These are phyloP conservation scores for Nitzschia sp. DNA, from an alignment of 108 stramenopile genomes.

Conservation along the genomic window DNA sequence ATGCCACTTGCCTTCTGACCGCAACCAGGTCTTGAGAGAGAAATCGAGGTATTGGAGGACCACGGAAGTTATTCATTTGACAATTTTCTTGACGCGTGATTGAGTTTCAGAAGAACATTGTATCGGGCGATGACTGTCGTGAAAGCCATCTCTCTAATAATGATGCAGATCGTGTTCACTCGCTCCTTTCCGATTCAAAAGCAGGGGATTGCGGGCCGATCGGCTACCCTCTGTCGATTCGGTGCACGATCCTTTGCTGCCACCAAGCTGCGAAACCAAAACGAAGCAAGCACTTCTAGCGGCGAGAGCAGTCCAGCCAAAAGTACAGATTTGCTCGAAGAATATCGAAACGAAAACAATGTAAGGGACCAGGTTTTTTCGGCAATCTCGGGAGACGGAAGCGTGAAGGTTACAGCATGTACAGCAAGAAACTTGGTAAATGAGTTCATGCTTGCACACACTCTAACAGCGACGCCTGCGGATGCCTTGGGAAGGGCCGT, in stretches of 20 bases:
- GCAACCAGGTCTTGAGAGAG: too few relatives aligned
- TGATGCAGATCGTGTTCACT: background rate
- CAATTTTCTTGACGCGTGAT: too few relatives aligned
- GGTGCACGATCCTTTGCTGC: background rate
- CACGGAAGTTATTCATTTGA: too few relatives aligned
- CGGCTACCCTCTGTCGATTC: background rate
- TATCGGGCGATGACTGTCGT: too few relatives aligned
- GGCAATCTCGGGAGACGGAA: conserved; percentile 73
- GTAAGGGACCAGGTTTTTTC: conserved; percentile 80
- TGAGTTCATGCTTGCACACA: conserved; percentile 79
- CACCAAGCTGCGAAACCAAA: background rate
- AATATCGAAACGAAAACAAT: conserved; percentile 71
- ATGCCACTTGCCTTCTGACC: too few relatives aligned
- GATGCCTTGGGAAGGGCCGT: conserved; percentile 72
- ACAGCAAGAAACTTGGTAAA: conserved; percentile 86
- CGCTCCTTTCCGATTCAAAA: background rate
- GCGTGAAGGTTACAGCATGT: conserved; percentile 78
- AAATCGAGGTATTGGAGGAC: too few relatives aligned
- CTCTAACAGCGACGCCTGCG: conserved; percentile 66
- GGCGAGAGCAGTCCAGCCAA: background rate
- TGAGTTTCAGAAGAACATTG: too few relatives aligned
- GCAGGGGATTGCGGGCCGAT: background rate
- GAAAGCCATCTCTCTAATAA: background rate
- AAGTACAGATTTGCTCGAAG: conserved; percentile 4
- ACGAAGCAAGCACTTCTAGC: background rate